These are phyloP conservation scores for Inonotus hispidus DNA, from an alignment of 1,284 basidiomycete genomes.

Conservation along the genomic window DNA sequence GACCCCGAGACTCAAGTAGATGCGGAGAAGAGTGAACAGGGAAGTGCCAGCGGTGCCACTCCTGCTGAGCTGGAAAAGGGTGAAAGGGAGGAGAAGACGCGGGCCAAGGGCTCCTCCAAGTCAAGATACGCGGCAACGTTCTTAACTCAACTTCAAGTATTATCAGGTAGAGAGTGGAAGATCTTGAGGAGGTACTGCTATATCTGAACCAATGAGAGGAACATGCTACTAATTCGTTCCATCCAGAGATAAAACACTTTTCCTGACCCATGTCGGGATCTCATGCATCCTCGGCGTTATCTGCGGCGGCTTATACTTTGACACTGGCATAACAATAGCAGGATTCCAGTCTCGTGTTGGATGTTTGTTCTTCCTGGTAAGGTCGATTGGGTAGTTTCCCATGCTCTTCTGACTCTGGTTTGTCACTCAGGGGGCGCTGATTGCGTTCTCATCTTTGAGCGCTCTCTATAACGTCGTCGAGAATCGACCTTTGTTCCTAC, in stretches of 20 bases:
- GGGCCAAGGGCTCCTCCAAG: conserved; percentile 20
- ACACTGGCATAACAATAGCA: conserved; percentile 74
- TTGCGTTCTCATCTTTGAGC: conserved; percentile 84
- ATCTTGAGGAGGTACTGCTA: conserved; percentile 57
- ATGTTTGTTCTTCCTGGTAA: conserved; percentile 82
- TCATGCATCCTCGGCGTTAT: conserved; percentile 75
- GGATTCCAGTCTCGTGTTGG: conserved; percentile 93
- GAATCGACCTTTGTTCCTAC: conserved; percentile 76
- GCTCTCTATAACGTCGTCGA: conserved; percentile 84
- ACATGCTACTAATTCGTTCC: neutral
- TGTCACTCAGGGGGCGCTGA: conserved; percentile 62
- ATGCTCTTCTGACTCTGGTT: neutral
- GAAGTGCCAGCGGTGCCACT: neutral
- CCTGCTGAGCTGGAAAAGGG: conserved; percentile 10
- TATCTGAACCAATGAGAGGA: neutral
- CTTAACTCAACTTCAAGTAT: conserved; percentile 79
- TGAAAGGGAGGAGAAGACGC: neutral
- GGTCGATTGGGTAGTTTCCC: neutral
- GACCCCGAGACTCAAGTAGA: neutral
- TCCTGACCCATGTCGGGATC: conserved; percentile 70
- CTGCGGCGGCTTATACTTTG: conserved; percentile 78
- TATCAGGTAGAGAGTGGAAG: conserved; percentile 80
- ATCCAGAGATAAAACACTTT: conserved; percentile 71
- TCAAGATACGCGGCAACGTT: conserved; percentile 62
- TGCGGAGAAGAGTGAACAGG: conserved; percentile 1